These are phyloP conservation scores for Botrytis galanthina DNA, from an alignment of 2,329 filamentous ascomycete species.

Conservation along the genomic window DNA sequence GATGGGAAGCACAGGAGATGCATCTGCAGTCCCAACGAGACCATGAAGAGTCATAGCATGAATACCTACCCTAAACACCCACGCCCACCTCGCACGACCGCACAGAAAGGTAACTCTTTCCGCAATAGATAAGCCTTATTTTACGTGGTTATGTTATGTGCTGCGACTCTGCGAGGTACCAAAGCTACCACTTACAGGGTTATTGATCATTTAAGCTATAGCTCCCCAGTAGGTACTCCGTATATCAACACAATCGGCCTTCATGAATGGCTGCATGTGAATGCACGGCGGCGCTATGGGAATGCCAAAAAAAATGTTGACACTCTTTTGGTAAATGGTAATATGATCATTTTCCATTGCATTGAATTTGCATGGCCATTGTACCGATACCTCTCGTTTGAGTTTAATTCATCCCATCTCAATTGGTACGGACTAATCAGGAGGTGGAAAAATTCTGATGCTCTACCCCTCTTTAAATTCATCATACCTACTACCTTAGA, in stretches of 20 bases:
- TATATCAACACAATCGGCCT: neutral
- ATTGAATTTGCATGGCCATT: neutral
- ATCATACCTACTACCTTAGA: neutral
- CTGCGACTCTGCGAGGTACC: slow-evolving; percentile 15
- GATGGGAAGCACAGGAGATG: neutral
- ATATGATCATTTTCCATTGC: neutral
- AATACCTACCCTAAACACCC: neutral
- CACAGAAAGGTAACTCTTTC: neutral
- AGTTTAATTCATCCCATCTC: neutral
- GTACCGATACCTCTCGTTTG: neutral
- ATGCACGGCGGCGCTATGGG: neutral
- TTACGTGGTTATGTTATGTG: slow-evolving; percentile 1
- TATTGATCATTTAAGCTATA: neutral
- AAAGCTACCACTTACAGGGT: slow-evolving; percentile 6
- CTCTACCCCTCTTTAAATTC: neutral
- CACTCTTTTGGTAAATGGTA: neutral
- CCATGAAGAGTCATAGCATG: neutral
- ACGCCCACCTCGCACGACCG: neutral
- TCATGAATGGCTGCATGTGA: neutral
- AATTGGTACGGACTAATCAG: neutral
- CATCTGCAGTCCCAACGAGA: neutral
- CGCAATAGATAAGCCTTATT: neutral
- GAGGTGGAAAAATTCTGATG: neutral
- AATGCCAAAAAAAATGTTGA: neutral
- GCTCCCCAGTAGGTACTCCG: neutral